A percentile compares a stretch with the other conserved stretches of the same genome.
Evolutionary conservation across 805 yeast genomes (phyloP).

Genomic region (Maudiozyma pseudohumilis): DNA sequence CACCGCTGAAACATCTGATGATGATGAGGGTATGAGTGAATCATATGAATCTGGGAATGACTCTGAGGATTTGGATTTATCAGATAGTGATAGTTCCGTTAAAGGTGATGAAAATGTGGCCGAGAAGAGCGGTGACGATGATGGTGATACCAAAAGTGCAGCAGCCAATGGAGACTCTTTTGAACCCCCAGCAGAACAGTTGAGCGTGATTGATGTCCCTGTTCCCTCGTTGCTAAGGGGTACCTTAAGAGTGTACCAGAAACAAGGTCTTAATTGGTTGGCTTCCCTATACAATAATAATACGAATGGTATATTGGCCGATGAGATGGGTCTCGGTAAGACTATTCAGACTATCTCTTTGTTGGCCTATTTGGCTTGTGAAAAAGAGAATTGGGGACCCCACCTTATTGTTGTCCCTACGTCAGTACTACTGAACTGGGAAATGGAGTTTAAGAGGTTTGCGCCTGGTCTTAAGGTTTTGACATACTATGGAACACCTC

Average conservation of each 20-base stretch:
- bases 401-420: slow-evolving; percentile 96
- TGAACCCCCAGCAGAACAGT: slow-evolving; percentile 16
- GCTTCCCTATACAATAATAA: slow-evolving; percentile 86
- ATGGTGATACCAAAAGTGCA: slow-evolving; percentile 9
- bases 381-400: slow-evolving; percentile 94
- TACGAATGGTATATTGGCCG: slow-evolving; percentile 95
- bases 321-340: slow-evolving; percentile 97
- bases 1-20: slow-evolving; percentile 2
- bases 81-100: slow-evolving; percentile 5
- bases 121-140: slow-evolving; percentile 6
- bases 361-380: slow-evolving; percentile 82
- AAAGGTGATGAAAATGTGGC: slow-evolving; percentile 7
- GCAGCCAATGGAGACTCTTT: slow-evolving; percentile 9
- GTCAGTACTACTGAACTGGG: slow-evolving; percentile 96
- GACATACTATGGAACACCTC: slow-evolving; percentile 95
- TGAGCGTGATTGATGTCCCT: slow-evolving; percentile 60
- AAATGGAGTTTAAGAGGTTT: slow-evolving; percentile 96
- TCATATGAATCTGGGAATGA: not conserved
- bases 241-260: slow-evolving; percentile 79
- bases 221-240: slow-evolving; percentile 73
- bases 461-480: slow-evolving; percentile 96
- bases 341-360: slow-evolving; percentile 92
- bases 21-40: slow-evolving; percentile 8
- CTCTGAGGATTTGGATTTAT: not conserved
- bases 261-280: slow-evolving; percentile 93